These are phyloP conservation scores for Biscogniauxia sp. DNA, from an alignment of 2,329 filamentous ascomycete species.

Conservation along the genomic window DNA sequence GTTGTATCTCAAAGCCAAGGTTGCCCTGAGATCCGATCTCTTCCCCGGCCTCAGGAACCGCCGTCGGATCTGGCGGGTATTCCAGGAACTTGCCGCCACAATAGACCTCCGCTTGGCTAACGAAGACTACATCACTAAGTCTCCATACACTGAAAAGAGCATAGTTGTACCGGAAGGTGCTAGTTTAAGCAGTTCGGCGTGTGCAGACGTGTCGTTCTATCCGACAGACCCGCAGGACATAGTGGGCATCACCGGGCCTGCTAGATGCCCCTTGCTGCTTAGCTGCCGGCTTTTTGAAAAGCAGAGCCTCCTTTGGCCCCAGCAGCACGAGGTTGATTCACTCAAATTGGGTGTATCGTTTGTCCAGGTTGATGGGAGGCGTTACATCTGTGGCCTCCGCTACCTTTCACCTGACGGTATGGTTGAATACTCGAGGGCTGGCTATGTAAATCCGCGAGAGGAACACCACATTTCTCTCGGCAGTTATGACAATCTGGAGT, in stretches of 20 bases:
- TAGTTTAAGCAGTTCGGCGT: not conserved
- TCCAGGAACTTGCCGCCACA: slow-evolving; percentile 14
- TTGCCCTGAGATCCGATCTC: slow-evolving; percentile 12
- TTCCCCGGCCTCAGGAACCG: slow-evolving; percentile 21
- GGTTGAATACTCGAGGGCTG: slow-evolving; percentile 6
- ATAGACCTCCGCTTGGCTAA: slow-evolving; percentile 17
- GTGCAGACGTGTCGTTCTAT: slow-evolving; percentile 1
- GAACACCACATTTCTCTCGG: slow-evolving; percentile 9
- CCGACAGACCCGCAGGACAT: not conserved
- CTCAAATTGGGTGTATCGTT: slow-evolving; percentile 14
- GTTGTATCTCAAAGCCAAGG: slow-evolving; percentile 16
- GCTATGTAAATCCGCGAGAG: slow-evolving; percentile 9
- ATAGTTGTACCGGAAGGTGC: not conserved
- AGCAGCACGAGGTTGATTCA: not conserved
- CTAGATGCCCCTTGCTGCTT: slow-evolving; percentile 3
- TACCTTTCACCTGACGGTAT: not conserved
- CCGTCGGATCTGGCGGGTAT: slow-evolving; percentile 14
- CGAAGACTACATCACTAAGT: slow-evolving; percentile 3
- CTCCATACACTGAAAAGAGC: slow-evolving; percentile 1
- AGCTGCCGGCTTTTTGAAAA: slow-evolving; percentile 19
- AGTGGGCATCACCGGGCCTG: not conserved
- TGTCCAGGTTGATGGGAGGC: slow-evolving; percentile 7
- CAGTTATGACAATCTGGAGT: slow-evolving; percentile 3
- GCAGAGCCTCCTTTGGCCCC: slow-evolving; percentile 10
- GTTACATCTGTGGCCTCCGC: slow-evolving; percentile 20